Evolutionary conservation across 345 rosid species (phyloP).

Genomic region (Gossypium turneri): DNA sequence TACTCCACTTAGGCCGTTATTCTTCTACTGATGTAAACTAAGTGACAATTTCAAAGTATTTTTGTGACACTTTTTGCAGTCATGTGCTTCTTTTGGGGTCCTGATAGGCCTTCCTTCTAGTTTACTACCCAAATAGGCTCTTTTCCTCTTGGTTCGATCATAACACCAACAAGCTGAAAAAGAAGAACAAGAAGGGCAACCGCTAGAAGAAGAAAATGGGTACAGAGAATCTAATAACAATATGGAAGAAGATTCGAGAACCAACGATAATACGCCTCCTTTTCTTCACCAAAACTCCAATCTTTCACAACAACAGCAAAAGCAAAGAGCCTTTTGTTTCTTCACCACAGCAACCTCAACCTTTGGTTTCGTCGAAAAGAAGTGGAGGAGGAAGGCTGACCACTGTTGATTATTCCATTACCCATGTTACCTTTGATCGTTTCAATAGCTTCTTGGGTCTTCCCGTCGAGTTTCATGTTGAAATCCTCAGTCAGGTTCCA

Average conservation of each 20-base stretch:
- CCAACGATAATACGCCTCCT: conserved; percentile 15
- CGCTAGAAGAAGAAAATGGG: conserved; percentile 27
- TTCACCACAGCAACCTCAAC: conserved; percentile 21
- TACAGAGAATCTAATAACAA: conserved; percentile 25
- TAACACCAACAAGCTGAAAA: neutral
- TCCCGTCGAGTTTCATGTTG: no score
- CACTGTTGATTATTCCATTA: conserved; percentile 46
- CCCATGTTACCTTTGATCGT: no score
- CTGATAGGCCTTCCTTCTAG: no score
- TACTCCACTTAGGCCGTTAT: no score
- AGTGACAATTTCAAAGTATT: no score
- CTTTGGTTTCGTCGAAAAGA: conserved; percentile 17
- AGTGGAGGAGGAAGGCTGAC: conserved; percentile 35
- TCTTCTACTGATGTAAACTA: no score
- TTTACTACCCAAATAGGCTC: no score
- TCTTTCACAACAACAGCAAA: conserved; percentile 22
- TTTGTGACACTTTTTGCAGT: no score
- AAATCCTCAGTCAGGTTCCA: no score
- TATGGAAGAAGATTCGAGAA: conserved; percentile 36
- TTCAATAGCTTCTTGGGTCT: no score
- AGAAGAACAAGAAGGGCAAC: conserved; percentile 17
- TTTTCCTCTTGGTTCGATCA: no score
- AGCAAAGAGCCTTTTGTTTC: neutral
- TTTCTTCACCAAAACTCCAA: conserved; percentile 17
- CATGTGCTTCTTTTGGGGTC: no score